Percentiles rank a stretch among this genome's conserved stretches.
phyloP scores from a whole-genome alignment of 1,284 basidiomycete genomes.

The Apiotrichum domesticum region DNA sequence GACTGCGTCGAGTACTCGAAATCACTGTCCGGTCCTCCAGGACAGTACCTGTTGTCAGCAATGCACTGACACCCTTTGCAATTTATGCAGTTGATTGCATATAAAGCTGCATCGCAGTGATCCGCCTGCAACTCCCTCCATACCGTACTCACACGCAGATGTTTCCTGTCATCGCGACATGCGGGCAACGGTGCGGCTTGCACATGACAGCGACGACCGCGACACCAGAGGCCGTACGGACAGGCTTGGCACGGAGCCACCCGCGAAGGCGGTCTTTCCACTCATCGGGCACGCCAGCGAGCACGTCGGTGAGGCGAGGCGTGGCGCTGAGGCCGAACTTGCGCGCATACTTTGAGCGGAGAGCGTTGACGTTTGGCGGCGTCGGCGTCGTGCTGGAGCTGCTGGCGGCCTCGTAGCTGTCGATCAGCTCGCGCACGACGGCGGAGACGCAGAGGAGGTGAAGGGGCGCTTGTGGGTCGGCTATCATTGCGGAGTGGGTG shows the following conservation, averaged over 20 bases:
- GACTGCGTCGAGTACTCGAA: slow-evolving; percentile 99
- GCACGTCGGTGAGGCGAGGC: slow-evolving; percentile 92
- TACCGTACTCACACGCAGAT: slow-evolving; percentile 78
- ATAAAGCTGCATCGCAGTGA: neutral
- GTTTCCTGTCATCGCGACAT: slow-evolving; percentile 99
- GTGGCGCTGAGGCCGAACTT: slow-evolving; percentile 80
- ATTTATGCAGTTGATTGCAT: too few species aligned
- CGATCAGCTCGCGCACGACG: slow-evolving; percentile 89
- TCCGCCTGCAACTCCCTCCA: neutral
- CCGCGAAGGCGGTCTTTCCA: slow-evolving; percentile 88
- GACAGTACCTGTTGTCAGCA: slow-evolving; percentile 70
- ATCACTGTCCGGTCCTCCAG: slow-evolving; percentile 97
- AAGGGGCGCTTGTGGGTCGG: slow-evolving; percentile 69
- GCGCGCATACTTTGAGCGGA: slow-evolving; percentile 83
- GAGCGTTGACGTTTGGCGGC: slow-evolving; percentile 67
- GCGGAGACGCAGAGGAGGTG: slow-evolving; percentile 88
- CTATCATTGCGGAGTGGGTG: slow-evolving; percentile 18
- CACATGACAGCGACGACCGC: slow-evolving; percentile 99
- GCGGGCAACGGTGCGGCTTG: slow-evolving; percentile 98
- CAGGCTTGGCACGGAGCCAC: slow-evolving; percentile 86
- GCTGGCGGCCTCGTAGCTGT: slow-evolving; percentile 39
- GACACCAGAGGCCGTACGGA: slow-evolving; percentile 94
- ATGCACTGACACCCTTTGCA: neutral
- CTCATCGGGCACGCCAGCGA: slow-evolving; percentile 95
- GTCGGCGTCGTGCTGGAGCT: slow-evolving; percentile 26